phyloP scores from a whole-genome alignment of 2,329 filamentous ascomycete species.

The Fusarium compactum region DNA sequence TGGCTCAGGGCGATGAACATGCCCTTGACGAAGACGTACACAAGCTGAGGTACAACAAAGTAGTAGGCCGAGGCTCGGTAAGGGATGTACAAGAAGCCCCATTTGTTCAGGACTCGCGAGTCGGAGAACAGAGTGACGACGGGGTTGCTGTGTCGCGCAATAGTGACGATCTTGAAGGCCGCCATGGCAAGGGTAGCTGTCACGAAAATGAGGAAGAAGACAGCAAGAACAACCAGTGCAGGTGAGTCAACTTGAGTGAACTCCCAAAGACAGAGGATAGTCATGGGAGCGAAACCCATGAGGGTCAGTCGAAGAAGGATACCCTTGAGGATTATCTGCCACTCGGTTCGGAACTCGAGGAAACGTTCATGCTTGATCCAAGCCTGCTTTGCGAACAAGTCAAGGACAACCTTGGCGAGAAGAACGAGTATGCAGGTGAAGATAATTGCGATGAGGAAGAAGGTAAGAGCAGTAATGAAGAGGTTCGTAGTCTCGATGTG shows the following conservation, averaged over 20 bases:
- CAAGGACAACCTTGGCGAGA: conserved; percentile 83
- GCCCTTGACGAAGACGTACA: conserved; percentile 84
- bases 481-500: conserved; percentile 90
- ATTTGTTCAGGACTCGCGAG: conserved; percentile 90
- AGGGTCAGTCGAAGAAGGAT: conserved; percentile 90
- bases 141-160: conserved; percentile 94
- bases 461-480: conserved; percentile 89
- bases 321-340: conserved; percentile 91
- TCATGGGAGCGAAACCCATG: conserved; percentile 92
- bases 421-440: conserved; percentile 79
- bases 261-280: conserved; percentile 92
- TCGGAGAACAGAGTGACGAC: conserved; percentile 97
- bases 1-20: conserved; percentile 90
- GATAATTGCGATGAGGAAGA: conserved; percentile 86
- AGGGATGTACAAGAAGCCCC: conserved; percentile 97
- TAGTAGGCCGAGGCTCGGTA: conserved; percentile 97
- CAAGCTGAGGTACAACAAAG: conserved; percentile 84
- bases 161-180: conserved; percentile 88
- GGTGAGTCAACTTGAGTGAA: conserved; percentile 86
- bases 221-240: conserved; percentile 85
- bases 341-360: conserved; percentile 91
- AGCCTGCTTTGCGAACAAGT: conserved; percentile 77
- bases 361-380: conserved; percentile 89
- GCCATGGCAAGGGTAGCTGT: conserved; percentile 83
- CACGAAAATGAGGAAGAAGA: conserved; percentile 89